Percentiles rank a stretch among this genome's conserved stretches.
phyloP scores from a whole-genome alignment of 495 filamentous ascomycete species.

The Penicillium ucsense region DNA sequence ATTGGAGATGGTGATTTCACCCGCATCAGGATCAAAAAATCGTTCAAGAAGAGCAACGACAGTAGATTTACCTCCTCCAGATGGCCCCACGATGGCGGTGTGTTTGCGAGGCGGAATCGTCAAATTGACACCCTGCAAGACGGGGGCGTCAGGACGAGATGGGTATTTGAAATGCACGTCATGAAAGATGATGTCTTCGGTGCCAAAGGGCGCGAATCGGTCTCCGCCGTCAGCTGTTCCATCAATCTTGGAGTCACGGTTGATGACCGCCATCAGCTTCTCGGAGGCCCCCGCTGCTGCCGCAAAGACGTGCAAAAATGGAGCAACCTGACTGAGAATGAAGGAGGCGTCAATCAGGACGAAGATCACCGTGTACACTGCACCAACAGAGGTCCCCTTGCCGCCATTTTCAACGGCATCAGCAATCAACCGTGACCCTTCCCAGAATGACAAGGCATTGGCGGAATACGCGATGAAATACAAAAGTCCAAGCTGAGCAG shows the following conservation, averaged over 20 bases:
- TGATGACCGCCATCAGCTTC: constrained; percentile 39
- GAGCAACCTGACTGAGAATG: constrained; percentile 52
- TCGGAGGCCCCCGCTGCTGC: constrained; percentile 45
- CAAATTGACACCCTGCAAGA: constrained; percentile 38
- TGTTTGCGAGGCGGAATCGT: constrained; percentile 45
- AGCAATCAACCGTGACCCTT: constrained; percentile 47
- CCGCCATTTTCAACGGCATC: constrained; percentile 31
- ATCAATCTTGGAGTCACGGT: constrained; percentile 42
- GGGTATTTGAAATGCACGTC: constrained; percentile 54
- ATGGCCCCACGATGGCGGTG: constrained; percentile 58
- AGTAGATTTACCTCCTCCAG: constrained; percentile 64
- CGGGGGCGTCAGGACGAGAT: constrained; percentile 45
- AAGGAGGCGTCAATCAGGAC: constrained; percentile 53
- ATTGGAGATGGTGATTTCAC: constrained; percentile 39
- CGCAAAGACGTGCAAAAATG: constrained; percentile 53
- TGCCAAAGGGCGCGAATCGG: constrained; percentile 16
- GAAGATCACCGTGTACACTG: constrained; percentile 55
- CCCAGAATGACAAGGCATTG: constrained; percentile 57
- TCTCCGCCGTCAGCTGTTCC: constrained; percentile 28
- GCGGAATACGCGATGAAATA: constrained; percentile 57
- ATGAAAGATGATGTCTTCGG: constrained; percentile 34
- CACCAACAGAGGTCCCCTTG: constrained; percentile 38
- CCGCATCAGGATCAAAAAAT: constrained; percentile 35
- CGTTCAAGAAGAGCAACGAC: constrained; percentile 46
- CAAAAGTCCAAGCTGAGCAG: constrained; percentile 47